phyloP scores from a whole-genome alignment of 2,329 filamentous ascomycete species.

The Chalara sp. region DNA sequence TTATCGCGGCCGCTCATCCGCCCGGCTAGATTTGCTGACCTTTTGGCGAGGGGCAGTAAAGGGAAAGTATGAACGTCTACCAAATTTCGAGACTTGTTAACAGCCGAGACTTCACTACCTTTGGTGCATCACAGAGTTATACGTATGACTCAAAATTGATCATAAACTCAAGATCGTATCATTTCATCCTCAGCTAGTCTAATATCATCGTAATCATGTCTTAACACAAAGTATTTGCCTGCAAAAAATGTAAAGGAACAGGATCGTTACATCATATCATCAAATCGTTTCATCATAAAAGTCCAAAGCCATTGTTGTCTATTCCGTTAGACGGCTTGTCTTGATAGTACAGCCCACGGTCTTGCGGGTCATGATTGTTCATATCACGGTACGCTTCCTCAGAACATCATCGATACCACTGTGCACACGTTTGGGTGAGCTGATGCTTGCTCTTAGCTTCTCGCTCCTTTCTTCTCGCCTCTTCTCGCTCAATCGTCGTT shows the following conservation, averaged over 20 bases:
- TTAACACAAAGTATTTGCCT: background rate
- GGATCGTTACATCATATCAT: background rate
- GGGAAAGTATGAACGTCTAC: no score
- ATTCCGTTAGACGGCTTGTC: no score
- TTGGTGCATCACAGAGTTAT: background rate
- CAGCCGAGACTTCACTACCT: no score
- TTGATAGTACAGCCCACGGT: no score
- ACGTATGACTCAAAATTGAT: background rate
- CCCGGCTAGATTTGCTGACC: no score
- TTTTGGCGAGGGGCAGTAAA: no score
- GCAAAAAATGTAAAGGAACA: background rate
- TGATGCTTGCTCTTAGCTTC: conserved; percentile 54
- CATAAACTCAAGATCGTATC: background rate
- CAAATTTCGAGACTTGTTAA: no score
- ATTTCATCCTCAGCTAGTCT: background rate
- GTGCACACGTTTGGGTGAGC: conserved; percentile 39
- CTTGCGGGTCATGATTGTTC: no score
- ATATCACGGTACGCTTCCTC: conserved; percentile 4
- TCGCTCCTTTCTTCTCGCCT: conserved; percentile 51
- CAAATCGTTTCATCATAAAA: background rate
- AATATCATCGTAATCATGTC: background rate
- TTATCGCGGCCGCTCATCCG: no score
- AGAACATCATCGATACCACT: conserved; percentile 26
- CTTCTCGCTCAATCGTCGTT: conserved; percentile 49
- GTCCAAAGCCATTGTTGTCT: background rate